A percentile compares a stretch with the other conserved stretches of the same genome.
phyloP scores from a whole-genome alignment of 768 basidiomycete genomes.

The Chalciporus piperatus region DNA sequence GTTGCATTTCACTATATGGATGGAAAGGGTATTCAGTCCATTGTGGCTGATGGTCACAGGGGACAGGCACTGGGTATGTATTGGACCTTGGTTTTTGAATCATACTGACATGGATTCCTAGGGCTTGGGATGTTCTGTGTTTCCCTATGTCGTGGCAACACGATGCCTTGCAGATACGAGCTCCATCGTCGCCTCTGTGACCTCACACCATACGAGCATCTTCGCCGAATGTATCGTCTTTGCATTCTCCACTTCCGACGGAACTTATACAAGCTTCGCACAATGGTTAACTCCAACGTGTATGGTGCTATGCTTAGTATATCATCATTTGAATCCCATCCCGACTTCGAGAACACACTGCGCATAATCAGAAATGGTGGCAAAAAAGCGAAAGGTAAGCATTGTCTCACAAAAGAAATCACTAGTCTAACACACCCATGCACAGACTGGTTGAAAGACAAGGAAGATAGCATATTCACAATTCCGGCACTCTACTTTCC shows the following conservation, averaged over 20 bases:
- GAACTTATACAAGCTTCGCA: neutral
- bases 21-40: neutral
- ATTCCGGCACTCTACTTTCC: conserved; percentile 1
- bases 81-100: neutral
- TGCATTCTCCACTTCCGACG: neutral
- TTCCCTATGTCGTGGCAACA: neutral
- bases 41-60: conserved; percentile 4
- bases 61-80: conserved; percentile 4
- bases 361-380: neutral
- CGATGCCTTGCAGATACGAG: neutral
- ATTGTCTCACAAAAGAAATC: neutral
- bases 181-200: neutral
- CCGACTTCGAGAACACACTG: neutral
- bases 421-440: neutral
- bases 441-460: conserved; percentile 1
- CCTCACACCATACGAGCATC: neutral
- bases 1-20: neutral
- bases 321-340: neutral
- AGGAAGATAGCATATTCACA: neutral
- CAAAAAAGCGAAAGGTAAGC: neutral
- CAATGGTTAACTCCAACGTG: neutral
- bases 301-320: neutral
- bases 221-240: neutral
- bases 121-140: neutral
- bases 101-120: neutral